Evolutionary conservation across 73 alveolate species (phyloP).

Genomic region (Durusdinium trenchii): DNA sequence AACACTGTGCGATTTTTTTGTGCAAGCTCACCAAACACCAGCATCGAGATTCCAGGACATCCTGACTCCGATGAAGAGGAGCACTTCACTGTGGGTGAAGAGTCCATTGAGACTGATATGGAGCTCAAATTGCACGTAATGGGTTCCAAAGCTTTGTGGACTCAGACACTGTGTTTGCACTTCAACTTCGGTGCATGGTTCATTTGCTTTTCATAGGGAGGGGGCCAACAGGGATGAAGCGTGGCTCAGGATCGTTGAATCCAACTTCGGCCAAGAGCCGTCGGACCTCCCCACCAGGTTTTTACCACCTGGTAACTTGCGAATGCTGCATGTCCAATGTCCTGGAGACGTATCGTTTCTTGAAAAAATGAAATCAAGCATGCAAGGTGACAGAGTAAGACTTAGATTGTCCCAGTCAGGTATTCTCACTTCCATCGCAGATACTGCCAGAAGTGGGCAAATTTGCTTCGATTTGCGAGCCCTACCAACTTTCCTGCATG

Average conservation of each 20-base stretch:
- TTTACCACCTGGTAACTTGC: background rate
- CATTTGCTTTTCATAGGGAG: background rate
- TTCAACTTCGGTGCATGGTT: background rate
- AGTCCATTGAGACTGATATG: background rate
- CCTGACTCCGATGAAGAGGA: too few relatives aligned
- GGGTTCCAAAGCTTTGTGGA: background rate
- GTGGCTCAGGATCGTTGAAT: background rate
- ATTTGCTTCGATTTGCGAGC: background rate
- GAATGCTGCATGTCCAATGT: background rate
- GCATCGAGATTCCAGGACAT: too few relatives aligned
- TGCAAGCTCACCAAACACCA: too few relatives aligned
- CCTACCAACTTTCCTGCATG: background rate
- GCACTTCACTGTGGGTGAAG: background rate
- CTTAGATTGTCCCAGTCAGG: background rate
- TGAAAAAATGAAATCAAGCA: background rate
- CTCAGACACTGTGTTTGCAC: background rate
- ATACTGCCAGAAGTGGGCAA: background rate
- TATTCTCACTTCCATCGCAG: background rate
- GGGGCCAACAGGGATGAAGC: too few relatives aligned
- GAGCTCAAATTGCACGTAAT: background rate
- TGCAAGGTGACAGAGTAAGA: background rate
- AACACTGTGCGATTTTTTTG: too few relatives aligned
- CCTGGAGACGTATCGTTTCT: background rate
- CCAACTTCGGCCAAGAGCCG: background rate
- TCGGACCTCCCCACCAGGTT: background rate